These are phyloP conservation scores for Medicago lupulina DNA, from an alignment of 306 rosid genomes.

Conservation along the genomic window DNA sequence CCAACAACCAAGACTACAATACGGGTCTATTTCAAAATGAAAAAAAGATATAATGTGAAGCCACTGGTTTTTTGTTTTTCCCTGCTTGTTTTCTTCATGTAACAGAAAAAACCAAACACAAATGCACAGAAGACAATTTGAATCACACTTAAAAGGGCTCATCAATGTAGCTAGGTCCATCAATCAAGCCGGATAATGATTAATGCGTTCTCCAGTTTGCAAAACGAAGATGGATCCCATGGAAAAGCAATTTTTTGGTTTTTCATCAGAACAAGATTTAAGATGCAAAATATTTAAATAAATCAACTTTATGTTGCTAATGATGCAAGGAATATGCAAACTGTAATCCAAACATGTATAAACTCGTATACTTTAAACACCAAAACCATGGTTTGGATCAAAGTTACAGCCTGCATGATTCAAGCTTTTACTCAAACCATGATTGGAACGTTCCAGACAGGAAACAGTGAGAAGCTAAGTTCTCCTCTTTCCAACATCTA, in stretches of 20 bases:
- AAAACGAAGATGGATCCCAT: neutral
- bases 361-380: neutral
- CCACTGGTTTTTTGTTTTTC: too few relatives aligned
- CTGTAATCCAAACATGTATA: conserved; percentile 1
- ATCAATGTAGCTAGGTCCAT: neutral
- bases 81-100: too few relatives aligned
- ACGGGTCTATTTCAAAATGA: too few relatives aligned
- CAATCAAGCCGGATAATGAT: neutral
- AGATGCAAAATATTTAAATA: neutral
- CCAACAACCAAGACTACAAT: too few relatives aligned
- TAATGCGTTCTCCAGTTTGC: neutral
- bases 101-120: neutral
- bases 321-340: neutral
- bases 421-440: conserved; percentile 12
- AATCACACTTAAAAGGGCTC: neutral
- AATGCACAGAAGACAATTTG: neutral
- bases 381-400: conserved; percentile 1
- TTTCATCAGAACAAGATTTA: neutral
- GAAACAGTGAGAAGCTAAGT: neutral
- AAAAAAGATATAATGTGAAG: too few relatives aligned
- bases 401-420: neutral
- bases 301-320: neutral
- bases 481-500: neutral
- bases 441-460: neutral
- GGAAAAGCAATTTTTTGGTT: neutral